Percentiles rank a stretch among this genome's conserved stretches.
Evolutionary conservation across 306 rosid genomes (phyloP).

Genomic region (Lathyrus oleraceus): DNA sequence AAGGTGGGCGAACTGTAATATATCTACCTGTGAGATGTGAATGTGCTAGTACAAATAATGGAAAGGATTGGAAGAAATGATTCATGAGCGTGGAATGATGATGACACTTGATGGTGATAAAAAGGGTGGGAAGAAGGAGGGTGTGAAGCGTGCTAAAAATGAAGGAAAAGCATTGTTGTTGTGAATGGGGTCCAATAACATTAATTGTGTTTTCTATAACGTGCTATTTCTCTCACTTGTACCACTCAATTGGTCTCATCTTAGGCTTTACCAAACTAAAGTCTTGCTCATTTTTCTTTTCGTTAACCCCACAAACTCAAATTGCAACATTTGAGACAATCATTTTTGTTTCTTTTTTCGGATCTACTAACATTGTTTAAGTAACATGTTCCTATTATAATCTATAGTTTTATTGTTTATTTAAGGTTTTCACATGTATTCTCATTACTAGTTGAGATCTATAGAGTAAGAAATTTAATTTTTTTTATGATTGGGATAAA

Average conservation of each 20-base stretch:
- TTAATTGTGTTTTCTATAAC: constrained; percentile 59
- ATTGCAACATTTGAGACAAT: neutral
- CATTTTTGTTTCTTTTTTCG: neutral
- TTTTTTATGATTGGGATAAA: too few species aligned
- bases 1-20: constrained; percentile 10
- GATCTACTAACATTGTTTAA: neutral
- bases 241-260: constrained; percentile 51
- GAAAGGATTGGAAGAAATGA: constrained; percentile 62
- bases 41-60: constrained; percentile 22
- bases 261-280: constrained; percentile 27
- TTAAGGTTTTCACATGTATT: too few species aligned
- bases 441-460: too few species aligned
- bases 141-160: constrained; percentile 64
- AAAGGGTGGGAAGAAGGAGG: neutral
- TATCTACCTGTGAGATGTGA: constrained; percentile 33
- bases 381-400: too few species aligned
- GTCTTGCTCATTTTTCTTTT: constrained; percentile 13
- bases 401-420: too few species aligned
- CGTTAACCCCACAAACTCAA: neutral
- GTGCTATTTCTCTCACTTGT: constrained; percentile 61
- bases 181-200: constrained; percentile 52
- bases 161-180: constrained; percentile 32
- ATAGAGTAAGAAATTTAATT: too few species aligned
- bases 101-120: constrained; percentile 53
- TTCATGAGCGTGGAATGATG: constrained; percentile 70